Base-by-base conservation (phyloP, 495 filamentous ascomycete species). In the Penicillium maclennaniae region DNA sequence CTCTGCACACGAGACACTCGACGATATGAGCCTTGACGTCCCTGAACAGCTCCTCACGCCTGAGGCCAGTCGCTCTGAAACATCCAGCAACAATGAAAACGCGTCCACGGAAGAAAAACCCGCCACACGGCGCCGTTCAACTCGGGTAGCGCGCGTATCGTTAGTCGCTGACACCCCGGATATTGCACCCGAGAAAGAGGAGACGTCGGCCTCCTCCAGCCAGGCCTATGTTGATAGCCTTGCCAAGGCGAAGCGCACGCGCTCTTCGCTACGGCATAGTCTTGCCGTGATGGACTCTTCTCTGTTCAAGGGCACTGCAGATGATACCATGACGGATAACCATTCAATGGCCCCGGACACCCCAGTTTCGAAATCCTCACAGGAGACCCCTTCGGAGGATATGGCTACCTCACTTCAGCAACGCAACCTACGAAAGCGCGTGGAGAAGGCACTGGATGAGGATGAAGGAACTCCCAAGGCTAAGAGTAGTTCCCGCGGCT, bases 31-130 rank as follows among this genome's bases (percentile, higher is more conserved):
- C 43, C 63, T 76, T 39, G 72, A 76, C 47, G 66, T 73, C 34
- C 62, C 74, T 16, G 74, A 71, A 62, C 72, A 75, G 54, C 68
- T 77, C 15, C 63, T 77, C 19, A 77, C 74, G 4, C 74, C 74
- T 34, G 74, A 77, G 48, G 70, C 72, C 39, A 75, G 74, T 53
- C 72, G 74, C 49, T 77, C 74, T n/a, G 74, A 77, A 51, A 77
- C 74, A 1, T 77, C 74, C 4, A 77, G 74, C 63, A 77, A 75
- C 58, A 72, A 72, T 61, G 74, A 75, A 58, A 68, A 72, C 67
- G 69, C 69, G 63, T 70, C 61, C 20, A 55, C 58, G 16, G 73
- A 77, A 19, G 74, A 77, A 53, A 74, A 72, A 55, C 58, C 68
- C 21, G 57, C 61, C 10, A 27, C 61, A 41, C 70, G 70, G 46